Base-by-base conservation (phyloP, 192 early-diverging fungal species). In the Kappamyces sp. region DNA sequence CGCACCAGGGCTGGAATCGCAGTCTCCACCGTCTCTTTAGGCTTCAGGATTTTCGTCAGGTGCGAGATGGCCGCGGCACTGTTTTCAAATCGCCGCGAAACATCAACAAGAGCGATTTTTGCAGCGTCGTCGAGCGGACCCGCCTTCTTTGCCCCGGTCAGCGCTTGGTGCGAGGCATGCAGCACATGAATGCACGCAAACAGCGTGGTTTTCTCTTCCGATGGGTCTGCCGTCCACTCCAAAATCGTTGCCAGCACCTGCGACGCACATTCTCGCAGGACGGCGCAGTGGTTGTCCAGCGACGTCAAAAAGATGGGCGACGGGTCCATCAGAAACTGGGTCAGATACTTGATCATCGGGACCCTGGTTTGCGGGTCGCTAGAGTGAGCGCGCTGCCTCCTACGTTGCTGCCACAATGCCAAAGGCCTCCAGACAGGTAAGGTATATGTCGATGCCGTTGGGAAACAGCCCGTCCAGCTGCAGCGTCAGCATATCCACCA, bases 1-100 rank as follows among this genome's bases (percentile, higher is more conserved):
- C 65, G 55, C 10, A 51, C 47, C 9, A 77, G 64, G 9, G 70
- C 69, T 5, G 75, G 74, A 33, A 77, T 70, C 1, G 64, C 75
- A 37, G 69, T 60, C 64, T 74, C 65, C 5, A 70, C 55, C 5
- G 31, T 51, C 9, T 34, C 34, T 1, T 40, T 60, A n/a, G 34
- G 4, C 8, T 66, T 63, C 31, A 74, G 49, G 23, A 67, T 58
- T 8, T 60, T 51, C 13, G 63, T 40, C 3, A 74, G 23, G 1
- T 54, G 42, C 3, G 58, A 10, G n/a, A 74, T 46, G 5, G 66
- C 57, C 10, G 64, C 46, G n/a, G 60, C 55, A 35, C 60, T 54
- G 49, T 53, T 62, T 35, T 62, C 62, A 57, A 42, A 23, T 41
- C 8, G 31, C 12, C 6, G 34, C 8, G 34, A 40, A 35, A 7